These are phyloP conservation scores for Paramecium caudatum DNA, from an alignment of 73 alveolate species.

Conservation along the genomic window DNA sequence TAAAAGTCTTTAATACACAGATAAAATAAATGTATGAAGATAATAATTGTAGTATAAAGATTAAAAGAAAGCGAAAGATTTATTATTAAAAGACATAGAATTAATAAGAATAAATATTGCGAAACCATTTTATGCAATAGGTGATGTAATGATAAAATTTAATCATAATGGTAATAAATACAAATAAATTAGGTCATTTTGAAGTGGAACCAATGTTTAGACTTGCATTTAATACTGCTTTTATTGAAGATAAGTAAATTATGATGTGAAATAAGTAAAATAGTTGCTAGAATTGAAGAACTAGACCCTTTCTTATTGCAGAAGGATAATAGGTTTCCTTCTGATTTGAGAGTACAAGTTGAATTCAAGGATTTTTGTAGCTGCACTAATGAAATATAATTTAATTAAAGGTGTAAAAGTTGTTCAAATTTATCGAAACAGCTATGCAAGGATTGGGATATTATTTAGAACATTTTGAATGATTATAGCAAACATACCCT, in stretches of 20 bases:
- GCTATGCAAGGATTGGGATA: slow-evolving; percentile 55
- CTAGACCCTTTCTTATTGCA: slow-evolving; percentile 57
- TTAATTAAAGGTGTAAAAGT: slow-evolving; percentile 66
- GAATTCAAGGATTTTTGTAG: slow-evolving; percentile 63
- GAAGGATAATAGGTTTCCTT: slow-evolving; percentile 65
- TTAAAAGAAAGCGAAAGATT: slow-evolving; percentile 59
- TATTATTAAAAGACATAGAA: slow-evolving; percentile 81
- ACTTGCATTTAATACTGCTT: slow-evolving; percentile 82
- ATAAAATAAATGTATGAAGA: slow-evolving; percentile 51
- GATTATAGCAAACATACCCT: slow-evolving; percentile 56
- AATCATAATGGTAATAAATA: slow-evolving; percentile 67
- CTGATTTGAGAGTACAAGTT: slow-evolving; percentile 64
- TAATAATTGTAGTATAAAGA: slow-evolving; percentile 31
- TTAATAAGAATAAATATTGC: slow-evolving; percentile 85
- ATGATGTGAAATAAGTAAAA: neutral
- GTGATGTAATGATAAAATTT: slow-evolving; percentile 65
- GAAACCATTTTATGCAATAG: slow-evolving; percentile 80
- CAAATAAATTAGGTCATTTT: slow-evolving; percentile 37
- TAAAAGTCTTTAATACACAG: slow-evolving; percentile 47
- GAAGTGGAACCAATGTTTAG: slow-evolving; percentile 77
- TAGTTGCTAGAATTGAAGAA: slow-evolving; percentile 38
- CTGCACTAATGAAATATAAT: slow-evolving; percentile 55
- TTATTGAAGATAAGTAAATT: slow-evolving; percentile 69
- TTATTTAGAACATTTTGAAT: slow-evolving; percentile 50
- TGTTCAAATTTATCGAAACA: slow-evolving; percentile 56